Conservation (phyloP, 2,329 filamentous ascomycete genomes). For the Tetracladium maxilliforme region DNA sequence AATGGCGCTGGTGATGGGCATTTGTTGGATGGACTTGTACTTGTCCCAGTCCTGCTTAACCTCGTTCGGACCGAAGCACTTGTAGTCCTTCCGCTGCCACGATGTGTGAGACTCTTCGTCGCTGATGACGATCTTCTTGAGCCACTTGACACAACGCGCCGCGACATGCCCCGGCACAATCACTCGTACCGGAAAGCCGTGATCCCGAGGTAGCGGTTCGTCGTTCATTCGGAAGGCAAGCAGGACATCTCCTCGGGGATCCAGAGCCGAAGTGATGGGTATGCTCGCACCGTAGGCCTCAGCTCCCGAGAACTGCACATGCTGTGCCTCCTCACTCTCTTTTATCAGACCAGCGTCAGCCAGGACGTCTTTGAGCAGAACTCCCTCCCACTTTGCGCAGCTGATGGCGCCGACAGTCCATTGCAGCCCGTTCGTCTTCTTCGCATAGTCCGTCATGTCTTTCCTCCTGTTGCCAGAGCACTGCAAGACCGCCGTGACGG, state of each 20-base stretch:
- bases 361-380: conserved; percentile 37
- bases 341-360: conserved; percentile 44
- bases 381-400: conserved; percentile 43
- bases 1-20: conserved; percentile 53
- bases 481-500: conserved; percentile 39
- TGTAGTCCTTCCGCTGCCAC: conserved; percentile 51
- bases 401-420: conserved; percentile 46
- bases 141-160: conserved; percentile 53
- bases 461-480: conserved; percentile 45
- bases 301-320: conserved; percentile 6
- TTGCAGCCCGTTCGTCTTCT: conserved; percentile 38
- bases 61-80: conserved; percentile 52
- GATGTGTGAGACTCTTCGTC: conserved; percentile 49
- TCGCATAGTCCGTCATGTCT: conserved; percentile 37
- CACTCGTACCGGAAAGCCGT: conserved; percentile 45
- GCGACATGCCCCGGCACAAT: conserved; percentile 49
- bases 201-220: conserved; percentile 39
- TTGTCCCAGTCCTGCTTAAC: conserved; percentile 44
- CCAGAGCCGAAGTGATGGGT: conserved; percentile 40
- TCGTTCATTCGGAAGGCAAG: conserved; percentile 53
- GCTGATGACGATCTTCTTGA: conserved; percentile 42
- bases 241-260: conserved; percentile 45
- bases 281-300: conserved; percentile 22
- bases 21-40: conserved; percentile 50
- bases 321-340: conserved; percentile 24